A percentile compares a stretch with the other conserved stretches of the same genome.
Evolutionary conservation across 352 stramenopile species (phyloP).

Genomic region (Elongisporangium anandrum): DNA sequence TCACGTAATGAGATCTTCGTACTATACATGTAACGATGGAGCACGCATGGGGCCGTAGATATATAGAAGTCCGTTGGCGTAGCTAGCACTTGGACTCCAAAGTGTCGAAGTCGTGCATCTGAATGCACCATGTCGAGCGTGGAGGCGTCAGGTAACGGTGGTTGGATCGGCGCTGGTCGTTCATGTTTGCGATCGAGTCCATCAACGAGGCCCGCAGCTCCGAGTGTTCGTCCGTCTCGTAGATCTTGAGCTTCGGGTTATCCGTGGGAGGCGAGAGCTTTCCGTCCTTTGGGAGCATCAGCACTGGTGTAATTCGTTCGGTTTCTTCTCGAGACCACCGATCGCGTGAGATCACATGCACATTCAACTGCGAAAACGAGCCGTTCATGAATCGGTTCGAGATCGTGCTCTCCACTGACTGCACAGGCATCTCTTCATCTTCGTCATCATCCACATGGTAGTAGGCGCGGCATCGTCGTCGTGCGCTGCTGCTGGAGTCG

Average conservation of each 20-base stretch:
- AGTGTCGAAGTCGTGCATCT: constrained; percentile 71
- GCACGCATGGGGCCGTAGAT: neutral
- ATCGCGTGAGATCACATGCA: constrained; percentile 70
- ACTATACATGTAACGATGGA: neutral
- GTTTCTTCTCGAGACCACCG: constrained; percentile 66
- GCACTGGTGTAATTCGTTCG: constrained; percentile 55
- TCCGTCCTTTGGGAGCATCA: constrained; percentile 63
- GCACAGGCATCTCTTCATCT: constrained; percentile 44
- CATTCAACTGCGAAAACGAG: constrained; percentile 68
- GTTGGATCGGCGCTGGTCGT: constrained; percentile 15
- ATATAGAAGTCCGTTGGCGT: neutral
- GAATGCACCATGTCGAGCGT: constrained; percentile 78
- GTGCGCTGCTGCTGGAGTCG: constrained; percentile 8
- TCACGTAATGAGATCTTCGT: neutral
- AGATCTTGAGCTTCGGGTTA: constrained; percentile 75
- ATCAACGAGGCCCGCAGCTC: constrained; percentile 61
- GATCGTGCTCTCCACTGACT: constrained; percentile 75
- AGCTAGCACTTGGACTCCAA: constrained; percentile 41
- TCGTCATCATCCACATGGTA: constrained; percentile 70
- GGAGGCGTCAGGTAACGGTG: constrained; percentile 63
- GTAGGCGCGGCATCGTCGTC: constrained; percentile 38
- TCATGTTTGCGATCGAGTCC: constrained; percentile 30
- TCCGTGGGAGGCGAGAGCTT: constrained; percentile 64
- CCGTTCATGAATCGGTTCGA: constrained; percentile 81
- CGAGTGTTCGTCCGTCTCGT: constrained; percentile 58